Evolutionary conservation across 306 rosid species (phyloP), one percentile per base, ranked within the genome.

Genomic region (Pterocarpus macrocarpus): DNA sequence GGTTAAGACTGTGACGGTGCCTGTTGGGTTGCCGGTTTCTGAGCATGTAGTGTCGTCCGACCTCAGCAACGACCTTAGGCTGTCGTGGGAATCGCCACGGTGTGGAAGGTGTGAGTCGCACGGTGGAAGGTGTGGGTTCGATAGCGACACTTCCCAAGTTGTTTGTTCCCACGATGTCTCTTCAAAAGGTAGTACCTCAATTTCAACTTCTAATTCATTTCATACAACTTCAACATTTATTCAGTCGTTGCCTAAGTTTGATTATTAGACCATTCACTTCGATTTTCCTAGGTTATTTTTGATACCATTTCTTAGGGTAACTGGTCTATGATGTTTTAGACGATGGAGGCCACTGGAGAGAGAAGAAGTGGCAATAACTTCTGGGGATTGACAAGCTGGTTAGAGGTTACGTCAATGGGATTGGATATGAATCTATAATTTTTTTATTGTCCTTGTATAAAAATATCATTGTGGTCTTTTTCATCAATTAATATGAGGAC

Each of bases 61-160:
- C 8, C 84, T 88, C 35, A 53, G 15, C 58, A 80, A 78, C 0
- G 65, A 90, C 10, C 83, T 94, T 0, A 81, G 90, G 5, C 80
- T 94, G 13, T 80, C 78, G 36, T 94, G 98, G 98, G 82, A 84
- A 7, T 50, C 61, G 35, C 97, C 98, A 13, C 14, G 83, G 41
- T 94, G 98, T 77, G 90, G 89, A 14, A 78, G 53, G 74, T 94
- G 98, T 50, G 92, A 87, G 77, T 50, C 79, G 0, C 83, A 34
- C 0, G 95, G 95, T 17, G 94, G 91, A n/a, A 79, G 80, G 0
- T 94, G 98, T 76, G 98, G 89, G 1, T 81, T 82, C 9, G 57
- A 67, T 75, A 30, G 17, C 28, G 71, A 67, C 47, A 68, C 70
- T 36, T 39, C 45, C 59, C 72, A 81, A 58, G 71, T 90, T 38